phyloP scores from a whole-genome alignment of 495 filamentous ascomycete species.

The Tuber magnatum region DNA sequence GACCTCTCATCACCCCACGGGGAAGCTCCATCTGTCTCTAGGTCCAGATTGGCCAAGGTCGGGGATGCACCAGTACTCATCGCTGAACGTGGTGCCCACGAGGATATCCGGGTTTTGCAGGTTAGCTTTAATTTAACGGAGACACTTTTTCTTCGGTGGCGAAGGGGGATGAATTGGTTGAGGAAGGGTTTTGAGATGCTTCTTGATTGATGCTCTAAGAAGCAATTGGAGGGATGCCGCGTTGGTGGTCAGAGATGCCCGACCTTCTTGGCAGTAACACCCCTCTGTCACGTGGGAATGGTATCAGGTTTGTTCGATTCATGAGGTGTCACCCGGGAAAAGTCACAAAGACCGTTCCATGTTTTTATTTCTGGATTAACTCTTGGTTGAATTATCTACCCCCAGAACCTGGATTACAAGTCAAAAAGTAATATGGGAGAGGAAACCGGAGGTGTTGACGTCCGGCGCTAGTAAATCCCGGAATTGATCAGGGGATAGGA shows the following conservation, averaged over 20 bases:
- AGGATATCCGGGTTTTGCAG: conserved; percentile 1
- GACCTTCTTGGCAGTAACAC: neutral
- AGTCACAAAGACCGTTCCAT: neutral
- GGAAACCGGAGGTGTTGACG: neutral
- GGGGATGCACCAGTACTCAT: conserved; percentile 39
- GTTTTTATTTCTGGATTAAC: neutral
- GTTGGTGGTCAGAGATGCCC: neutral
- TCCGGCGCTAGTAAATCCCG: neutral
- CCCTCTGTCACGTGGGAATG: neutral
- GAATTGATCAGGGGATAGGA: neutral
- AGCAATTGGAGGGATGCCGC: neutral
- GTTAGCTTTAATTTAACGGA: neutral
- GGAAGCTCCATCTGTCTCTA: conserved; percentile 38
- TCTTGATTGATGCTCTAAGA: neutral
- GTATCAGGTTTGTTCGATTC: neutral
- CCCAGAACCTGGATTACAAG: neutral
- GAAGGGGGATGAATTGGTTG: neutral
- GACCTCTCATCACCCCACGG: conserved; percentile 41
- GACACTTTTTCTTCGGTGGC: neutral
- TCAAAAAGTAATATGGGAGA: neutral
- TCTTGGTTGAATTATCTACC: neutral
- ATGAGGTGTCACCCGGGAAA: neutral
- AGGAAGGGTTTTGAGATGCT: neutral
- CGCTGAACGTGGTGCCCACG: conserved; percentile 7
- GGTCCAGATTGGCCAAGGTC: conserved; percentile 31